Base-by-base conservation (phyloP, 352 stramenopile species). In the Peronosclerospora sorghi region DNA sequence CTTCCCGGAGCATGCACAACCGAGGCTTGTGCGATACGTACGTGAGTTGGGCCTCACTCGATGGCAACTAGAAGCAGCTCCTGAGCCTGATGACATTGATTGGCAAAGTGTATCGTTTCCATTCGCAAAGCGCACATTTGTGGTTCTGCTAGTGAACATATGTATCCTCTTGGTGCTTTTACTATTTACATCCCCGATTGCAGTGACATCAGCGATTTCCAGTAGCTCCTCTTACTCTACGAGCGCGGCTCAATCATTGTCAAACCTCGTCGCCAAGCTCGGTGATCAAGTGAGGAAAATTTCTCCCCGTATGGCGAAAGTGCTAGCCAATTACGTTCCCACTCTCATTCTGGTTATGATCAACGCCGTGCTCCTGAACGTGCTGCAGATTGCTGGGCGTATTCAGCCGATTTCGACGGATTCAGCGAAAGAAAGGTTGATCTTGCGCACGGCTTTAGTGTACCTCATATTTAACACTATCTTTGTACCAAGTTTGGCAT, bases 391-490 rank as follows among this genome's bases (percentile, higher is more conserved):
- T 47, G 79, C 79, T 2, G 79, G 79, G 1, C 79, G 70, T 32
- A 89, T 92, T 46, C 79, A 92, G 51, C 79, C 79, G 9, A 83
- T 87, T 45, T 71, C 76, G 14, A 89, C 79, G 0, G 79, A 92
- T 54, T 92, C 79, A 26, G 76, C 70, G 37, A 92, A 92, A 38
- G 79, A 92, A 40, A 64, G 78, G 32, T 70, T 84, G 51, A 86
- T 92, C 36, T 44, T 92, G 44, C 79, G 73, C 40, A 85, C 72
- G 7, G 81, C 76, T 19, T 66, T 71, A 12, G 68, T 88, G 47
- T 86, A 92, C 47, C 54, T 92, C 49, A 83, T 92, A 40, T 92
- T 92, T 38, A 92, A 89, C 68, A 92, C 79, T 35, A 77, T 92
- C 41, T 87, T 89, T 48, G 76, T 92, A 45, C 79, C 79, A 4